Evolutionary conservation across 805 yeast species (phyloP).

Genomic region (Candida nanaspora): DNA sequence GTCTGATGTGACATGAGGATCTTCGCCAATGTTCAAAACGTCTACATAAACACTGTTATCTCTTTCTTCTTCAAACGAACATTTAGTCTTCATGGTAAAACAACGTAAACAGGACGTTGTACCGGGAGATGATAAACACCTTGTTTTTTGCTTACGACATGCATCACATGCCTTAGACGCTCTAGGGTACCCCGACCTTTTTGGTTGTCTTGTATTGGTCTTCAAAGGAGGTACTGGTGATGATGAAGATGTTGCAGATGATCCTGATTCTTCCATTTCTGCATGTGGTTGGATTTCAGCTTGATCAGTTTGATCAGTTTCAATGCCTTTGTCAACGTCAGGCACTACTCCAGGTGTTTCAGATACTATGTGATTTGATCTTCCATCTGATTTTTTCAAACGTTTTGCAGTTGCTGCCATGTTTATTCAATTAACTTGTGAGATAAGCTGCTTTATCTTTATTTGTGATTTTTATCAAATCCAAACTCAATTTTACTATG

Average conservation of each 20-base stretch:
- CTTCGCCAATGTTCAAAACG: background rate
- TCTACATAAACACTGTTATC: background rate
- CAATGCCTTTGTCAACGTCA: too few relatives aligned
- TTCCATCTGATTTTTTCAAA: too few relatives aligned
- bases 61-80: slow-evolving; percentile 39
- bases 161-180: slow-evolving; percentile 24
- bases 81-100: slow-evolving; percentile 39
- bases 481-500: too few relatives aligned
- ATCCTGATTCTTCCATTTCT: background rate
- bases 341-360: too few relatives aligned
- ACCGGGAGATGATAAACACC: slow-evolving; percentile 50
- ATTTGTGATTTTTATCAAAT: too few relatives aligned
- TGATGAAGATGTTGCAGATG: too few relatives aligned
- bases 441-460: too few relatives aligned
- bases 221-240: too few relatives aligned
- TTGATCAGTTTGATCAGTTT: too few relatives aligned
- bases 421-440: too few relatives aligned
- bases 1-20: background rate
- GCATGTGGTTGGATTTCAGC: background rate
- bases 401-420: too few relatives aligned
- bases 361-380: too few relatives aligned
- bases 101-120: slow-evolving; percentile 52
- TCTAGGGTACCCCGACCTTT: slow-evolving; percentile 14
- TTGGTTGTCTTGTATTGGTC: background rate
- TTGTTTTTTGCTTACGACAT: slow-evolving; percentile 32